Evolutionary conservation across 805 yeast genomes (phyloP).

Genomic region (Saccharomycopsis selenospora): DNA sequence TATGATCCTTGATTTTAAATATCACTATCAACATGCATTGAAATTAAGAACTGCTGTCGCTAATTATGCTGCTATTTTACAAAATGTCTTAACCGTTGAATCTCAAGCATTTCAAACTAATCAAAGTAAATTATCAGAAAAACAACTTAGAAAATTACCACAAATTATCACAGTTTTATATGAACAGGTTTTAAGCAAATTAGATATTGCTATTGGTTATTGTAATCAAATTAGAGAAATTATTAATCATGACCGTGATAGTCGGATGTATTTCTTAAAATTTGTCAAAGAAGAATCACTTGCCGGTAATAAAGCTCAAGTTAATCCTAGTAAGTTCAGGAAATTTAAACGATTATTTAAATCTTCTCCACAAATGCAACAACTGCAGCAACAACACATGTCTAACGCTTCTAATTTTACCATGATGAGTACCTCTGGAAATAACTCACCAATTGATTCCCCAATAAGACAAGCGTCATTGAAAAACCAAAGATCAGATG

Average conservation of each 20-base stretch:
- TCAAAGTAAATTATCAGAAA: not conserved
- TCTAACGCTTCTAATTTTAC: not conserved
- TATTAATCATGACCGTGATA: conserved; percentile 17
- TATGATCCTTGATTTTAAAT: conserved; percentile 11
- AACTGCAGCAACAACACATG: not conserved
- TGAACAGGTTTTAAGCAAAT: conserved; percentile 7
- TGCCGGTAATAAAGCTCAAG: not conserved
- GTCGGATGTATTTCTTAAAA: conserved; percentile 8
- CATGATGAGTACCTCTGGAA: not conserved
- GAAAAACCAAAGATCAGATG: not conserved
- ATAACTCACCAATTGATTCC: not conserved
- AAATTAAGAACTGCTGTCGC: not conserved
- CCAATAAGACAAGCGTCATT: not conserved
- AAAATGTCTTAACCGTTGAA: not conserved
- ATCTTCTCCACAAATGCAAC: not conserved
- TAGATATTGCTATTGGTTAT: conserved; percentile 2
- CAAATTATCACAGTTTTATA: conserved; percentile 1
- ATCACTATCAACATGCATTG: conserved; percentile 7
- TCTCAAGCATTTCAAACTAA: not conserved
- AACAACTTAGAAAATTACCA: not conserved
- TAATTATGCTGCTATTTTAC: not conserved
- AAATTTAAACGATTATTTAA: not conserved
- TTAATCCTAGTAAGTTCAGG: not conserved
- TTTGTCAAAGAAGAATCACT: not conserved
- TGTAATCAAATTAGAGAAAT: conserved; percentile 11